Conservation (phyloP, 23 red algal species). For the Gracilaria gracilis region DNA sequence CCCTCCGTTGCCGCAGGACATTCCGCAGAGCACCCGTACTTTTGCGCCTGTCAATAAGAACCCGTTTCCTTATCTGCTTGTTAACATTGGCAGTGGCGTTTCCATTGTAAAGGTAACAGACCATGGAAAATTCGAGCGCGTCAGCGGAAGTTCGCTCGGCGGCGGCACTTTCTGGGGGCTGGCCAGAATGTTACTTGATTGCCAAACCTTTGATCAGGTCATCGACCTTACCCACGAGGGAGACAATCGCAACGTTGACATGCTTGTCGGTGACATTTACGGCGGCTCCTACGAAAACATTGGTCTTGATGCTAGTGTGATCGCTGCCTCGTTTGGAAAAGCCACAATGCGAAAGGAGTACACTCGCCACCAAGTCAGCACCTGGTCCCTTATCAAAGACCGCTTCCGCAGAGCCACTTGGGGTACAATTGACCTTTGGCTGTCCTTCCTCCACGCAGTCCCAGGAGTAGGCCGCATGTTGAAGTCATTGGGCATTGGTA, state of each 20-base stretch:
- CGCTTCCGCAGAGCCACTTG: slow-evolving; percentile 71
- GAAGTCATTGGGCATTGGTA: slow-evolving; percentile 36
- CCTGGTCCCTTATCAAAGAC: slow-evolving; percentile 61
- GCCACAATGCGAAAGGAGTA: slow-evolving; percentile 88
- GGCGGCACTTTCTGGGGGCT: slow-evolving; percentile 99
- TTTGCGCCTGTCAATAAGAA: slow-evolving; percentile 75
- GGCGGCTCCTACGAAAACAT: slow-evolving; percentile 85
- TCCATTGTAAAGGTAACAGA: slow-evolving; percentile 92
- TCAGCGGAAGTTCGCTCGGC: slow-evolving; percentile 87
- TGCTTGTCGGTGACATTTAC: slow-evolving; percentile 99
- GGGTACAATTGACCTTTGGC: slow-evolving; percentile 82
- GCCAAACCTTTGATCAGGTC: slow-evolving; percentile 97
- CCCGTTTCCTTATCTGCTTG: slow-evolving; percentile 96
- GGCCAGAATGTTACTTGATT: slow-evolving; percentile 90
- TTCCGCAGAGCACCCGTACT: slow-evolving; percentile 2
- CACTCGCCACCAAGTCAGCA: slow-evolving; percentile 2
- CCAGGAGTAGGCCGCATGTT: slow-evolving; percentile 66
- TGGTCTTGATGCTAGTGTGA: slow-evolving; percentile 86
- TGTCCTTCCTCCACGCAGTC: slow-evolving; percentile 71
- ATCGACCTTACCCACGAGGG: slow-evolving; percentile 89
- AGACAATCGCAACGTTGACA: slow-evolving; percentile 94
- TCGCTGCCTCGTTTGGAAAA: slow-evolving; percentile 97
- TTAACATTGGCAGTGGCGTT: slow-evolving; percentile 95
- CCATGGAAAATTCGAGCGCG: slow-evolving; percentile 78
- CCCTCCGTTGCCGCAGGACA: not conserved